Evolutionary conservation across 2,329 filamentous ascomycete species (phyloP), one percentile per base, ranked within the genome.

Genomic region (Fusarium sp.): DNA sequence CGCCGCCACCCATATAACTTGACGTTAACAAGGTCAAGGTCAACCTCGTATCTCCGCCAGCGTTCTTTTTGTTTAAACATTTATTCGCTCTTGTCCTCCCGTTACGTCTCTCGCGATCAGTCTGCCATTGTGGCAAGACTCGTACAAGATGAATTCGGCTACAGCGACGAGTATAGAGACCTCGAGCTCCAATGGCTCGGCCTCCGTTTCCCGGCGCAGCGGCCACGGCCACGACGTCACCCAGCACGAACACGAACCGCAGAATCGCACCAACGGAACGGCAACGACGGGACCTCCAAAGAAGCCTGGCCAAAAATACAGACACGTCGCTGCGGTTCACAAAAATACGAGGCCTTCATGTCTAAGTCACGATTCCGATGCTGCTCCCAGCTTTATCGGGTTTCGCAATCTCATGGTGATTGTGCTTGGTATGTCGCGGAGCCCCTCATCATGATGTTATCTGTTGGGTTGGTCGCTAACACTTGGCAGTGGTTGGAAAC

Each of bases 341-440:
- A 90, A 90, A 9, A 78, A 87, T 72, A 81, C 87, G 38, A 88
- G 89, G 61, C 89, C 92, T 9, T 97, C 95, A 24, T 94, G 92
- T 74, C 85, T 98, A 48, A 97, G 94, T 81, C 92, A 95, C 75
- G 96, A 98, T 78, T 88, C 93, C 3, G 81, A 87, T 45, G 83
- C 83, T 13, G 84, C 90, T 3, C 93, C 95, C 22, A 97, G 93
- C 78, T 98, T 98, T 77, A 82, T 97, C 17, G 96, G 96, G 1
- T 98, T 99, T 78, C 87, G 95, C 63, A 99, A 99, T 78, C 87
- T 99, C 68, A 97, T 98, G 93, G 92, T 97, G 39, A 91, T 98
- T 75, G 93, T 98, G 38, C 82, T 97, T 65, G 90, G 93, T 96
- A 86, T 68, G 86, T 67, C 18, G 22, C 52, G 45, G 13, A 61